Evolutionary conservation across 1,139 yeast species (phyloP).

Genomic region (Lodderomyces orthopsilosis): DNA sequence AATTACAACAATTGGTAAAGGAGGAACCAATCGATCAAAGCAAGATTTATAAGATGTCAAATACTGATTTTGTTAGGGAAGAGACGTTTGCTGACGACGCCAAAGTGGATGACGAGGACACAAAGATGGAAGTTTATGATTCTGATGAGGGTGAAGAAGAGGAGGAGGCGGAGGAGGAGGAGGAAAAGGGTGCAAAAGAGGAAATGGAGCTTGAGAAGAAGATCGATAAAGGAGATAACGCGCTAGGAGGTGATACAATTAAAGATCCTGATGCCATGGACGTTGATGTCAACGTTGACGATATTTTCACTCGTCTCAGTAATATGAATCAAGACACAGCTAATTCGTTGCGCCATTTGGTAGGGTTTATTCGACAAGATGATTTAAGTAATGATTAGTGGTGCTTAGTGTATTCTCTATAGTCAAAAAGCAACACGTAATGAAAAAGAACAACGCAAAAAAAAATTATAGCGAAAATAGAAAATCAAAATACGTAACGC

Average conservation of each 20-base stretch:
- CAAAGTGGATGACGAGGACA: conserved; percentile 14
- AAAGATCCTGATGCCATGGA: conserved; percentile 5
- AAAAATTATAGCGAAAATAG: conserved; percentile 2
- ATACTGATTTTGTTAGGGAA: conserved; percentile 36
- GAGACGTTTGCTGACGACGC: conserved; percentile 21
- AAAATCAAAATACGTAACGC: too few relatives aligned
- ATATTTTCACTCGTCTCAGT: conserved; percentile 32
- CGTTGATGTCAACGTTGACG: conserved; percentile 6
- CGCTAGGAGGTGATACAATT: neutral
- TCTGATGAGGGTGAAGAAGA: conserved; percentile 2
- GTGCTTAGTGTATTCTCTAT: too few relatives aligned
- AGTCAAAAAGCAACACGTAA: neutral
- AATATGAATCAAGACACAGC: conserved; percentile 32
- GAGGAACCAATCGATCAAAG: conserved; percentile 40
- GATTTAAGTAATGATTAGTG: conserved; percentile 3
- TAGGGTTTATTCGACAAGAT: conserved; percentile 44
- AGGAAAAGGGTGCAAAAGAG: conserved; percentile 1
- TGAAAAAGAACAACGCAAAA: conserved; percentile 1
- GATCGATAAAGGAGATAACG: neutral
- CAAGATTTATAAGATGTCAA: conserved; percentile 44
- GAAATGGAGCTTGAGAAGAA: conserved; percentile 6
- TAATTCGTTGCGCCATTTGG: conserved; percentile 34
- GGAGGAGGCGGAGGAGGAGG: conserved; percentile 6
- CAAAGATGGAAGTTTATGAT: neutral
- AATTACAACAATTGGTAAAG: conserved; percentile 53